A percentile compares a stretch with the other conserved stretches of the same genome.
These are phyloP conservation scores for Artomyces pyxidatus DNA, from an alignment of 768 basidiomycete species.

Conservation along the genomic window DNA sequence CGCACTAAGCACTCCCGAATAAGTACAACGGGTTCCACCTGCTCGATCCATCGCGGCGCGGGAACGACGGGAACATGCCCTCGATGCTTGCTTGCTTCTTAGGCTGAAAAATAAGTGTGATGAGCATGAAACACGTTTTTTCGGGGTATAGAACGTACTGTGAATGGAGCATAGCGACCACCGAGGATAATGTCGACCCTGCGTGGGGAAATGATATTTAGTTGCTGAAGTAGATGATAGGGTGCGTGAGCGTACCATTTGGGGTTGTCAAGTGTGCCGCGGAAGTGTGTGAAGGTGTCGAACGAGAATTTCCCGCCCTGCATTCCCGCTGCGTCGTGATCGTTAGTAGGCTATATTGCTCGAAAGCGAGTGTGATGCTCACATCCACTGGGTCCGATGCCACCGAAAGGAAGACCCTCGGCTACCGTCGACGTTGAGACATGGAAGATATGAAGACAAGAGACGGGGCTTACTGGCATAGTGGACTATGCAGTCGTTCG, in stretches of 20 bases:
- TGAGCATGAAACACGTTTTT: too few species aligned
- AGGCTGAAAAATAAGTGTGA: too few species aligned
- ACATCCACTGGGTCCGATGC: constrained; percentile 68
- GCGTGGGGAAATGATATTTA: background rate
- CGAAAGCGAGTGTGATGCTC: constrained; percentile 20
- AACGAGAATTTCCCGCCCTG: constrained; percentile 71
- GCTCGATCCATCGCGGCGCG: too few species aligned
- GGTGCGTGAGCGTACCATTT: constrained; percentile 23
- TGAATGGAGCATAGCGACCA: constrained; percentile 32
- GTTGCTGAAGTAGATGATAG: background rate
- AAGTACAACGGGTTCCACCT: too few species aligned
- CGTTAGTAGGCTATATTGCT: background rate
- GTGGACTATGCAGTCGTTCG: constrained; percentile 67
- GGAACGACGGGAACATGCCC: too few species aligned
- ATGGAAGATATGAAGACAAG: background rate
- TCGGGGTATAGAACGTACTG: too few species aligned
- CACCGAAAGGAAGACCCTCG: constrained; percentile 67
- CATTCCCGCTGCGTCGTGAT: constrained; percentile 42
- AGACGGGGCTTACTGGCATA: constrained; percentile 35
- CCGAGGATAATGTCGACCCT: constrained; percentile 27
- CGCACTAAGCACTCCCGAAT: too few species aligned
- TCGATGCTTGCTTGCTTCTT: too few species aligned
- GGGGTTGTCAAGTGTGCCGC: constrained; percentile 43
- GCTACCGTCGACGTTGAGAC: constrained; percentile 25
- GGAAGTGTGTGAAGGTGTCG: constrained; percentile 69